These are phyloP conservation scores for Akebia trifoliata DNA, from an alignment of 164 flowering plant species.

Conservation along the genomic window DNA sequence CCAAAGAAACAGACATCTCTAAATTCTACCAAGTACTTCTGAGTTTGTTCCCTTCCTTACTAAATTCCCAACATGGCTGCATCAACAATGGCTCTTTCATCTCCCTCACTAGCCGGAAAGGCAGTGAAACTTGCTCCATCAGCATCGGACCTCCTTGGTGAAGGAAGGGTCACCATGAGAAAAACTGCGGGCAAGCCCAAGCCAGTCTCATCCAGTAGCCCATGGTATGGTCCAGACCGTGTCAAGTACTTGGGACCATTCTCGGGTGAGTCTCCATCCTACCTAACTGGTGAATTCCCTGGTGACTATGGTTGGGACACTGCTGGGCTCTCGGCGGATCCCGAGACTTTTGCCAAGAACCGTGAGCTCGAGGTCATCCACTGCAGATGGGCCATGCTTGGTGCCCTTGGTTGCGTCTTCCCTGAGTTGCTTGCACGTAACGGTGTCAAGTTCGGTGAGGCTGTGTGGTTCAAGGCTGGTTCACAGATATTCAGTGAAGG, in stretches of 20 bases:
- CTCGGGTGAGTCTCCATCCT: too few relatives aligned
- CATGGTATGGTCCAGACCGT: too few relatives aligned
- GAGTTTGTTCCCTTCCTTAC: background rate
- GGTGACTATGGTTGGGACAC: too few relatives aligned
- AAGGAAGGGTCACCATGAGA: too few relatives aligned
- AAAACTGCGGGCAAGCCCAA: too few relatives aligned
- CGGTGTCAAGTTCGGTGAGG: constrained; percentile 34
- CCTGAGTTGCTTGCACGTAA: constrained; percentile 32
- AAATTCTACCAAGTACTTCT: background rate
- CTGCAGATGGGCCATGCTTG: constrained; percentile 38
- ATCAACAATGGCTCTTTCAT: constrained; percentile 31
- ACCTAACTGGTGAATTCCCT: too few relatives aligned
- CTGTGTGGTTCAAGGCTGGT: constrained; percentile 40
- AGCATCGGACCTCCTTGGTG: constrained; percentile 15
- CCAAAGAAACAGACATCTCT: background rate
- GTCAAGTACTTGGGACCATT: too few relatives aligned
- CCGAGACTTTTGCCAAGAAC: constrained; percentile 35
- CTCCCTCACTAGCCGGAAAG: constrained; percentile 30
- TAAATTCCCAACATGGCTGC: constrained; percentile 11
- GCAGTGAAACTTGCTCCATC: constrained; percentile 25
- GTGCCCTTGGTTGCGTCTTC: constrained; percentile 35
- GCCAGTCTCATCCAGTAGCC: too few relatives aligned
- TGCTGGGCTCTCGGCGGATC: constrained; percentile 34
- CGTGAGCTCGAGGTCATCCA: constrained; percentile 37
- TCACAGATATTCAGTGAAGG: constrained; percentile 37